phyloP scores from a whole-genome alignment of 257 asterid species.

The Ilex aquifolium region DNA sequence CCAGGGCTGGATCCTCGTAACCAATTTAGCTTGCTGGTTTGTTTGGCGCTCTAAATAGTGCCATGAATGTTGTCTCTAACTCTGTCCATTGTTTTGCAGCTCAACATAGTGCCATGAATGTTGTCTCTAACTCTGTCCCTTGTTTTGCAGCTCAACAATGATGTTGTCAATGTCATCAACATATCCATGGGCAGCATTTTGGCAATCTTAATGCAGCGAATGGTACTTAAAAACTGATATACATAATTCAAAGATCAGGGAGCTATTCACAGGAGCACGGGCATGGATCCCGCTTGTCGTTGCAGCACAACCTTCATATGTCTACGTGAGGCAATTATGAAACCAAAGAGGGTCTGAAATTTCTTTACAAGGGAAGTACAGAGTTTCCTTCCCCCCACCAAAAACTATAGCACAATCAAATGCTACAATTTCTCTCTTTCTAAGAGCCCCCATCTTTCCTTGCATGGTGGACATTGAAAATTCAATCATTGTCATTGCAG shows the following conservation, averaged over 20 bases:
- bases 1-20: not conserved
- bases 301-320: not conserved
- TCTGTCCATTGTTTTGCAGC: too few relatives aligned
- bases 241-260: not conserved
- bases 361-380: too few relatives aligned
- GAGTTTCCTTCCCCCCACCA: too few relatives aligned
- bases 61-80: not conserved
- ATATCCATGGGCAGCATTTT: constrained; percentile 78
- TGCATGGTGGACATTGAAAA: too few relatives aligned
- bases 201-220: constrained; percentile 66
- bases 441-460: too few relatives aligned
- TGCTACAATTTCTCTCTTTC: too few relatives aligned
- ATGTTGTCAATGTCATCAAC: constrained; percentile 74
- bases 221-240: constrained; percentile 27
- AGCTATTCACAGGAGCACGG: not conserved
- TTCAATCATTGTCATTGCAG: too few relatives aligned
- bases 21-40: not conserved
- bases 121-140: constrained; percentile 2
- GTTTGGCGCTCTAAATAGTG: not conserved
- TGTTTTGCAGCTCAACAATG: constrained; percentile 71
- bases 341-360: too few relatives aligned
- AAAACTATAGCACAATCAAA: too few relatives aligned
- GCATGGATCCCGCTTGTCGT: not conserved
- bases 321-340: too few relatives aligned
- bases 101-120: not conserved